Percentiles rank a stretch among this genome's conserved stretches.
These are phyloP conservation scores for Wickerhamomyces silvicola DNA, from an alignment of 805 yeast genomes.

Conservation along the genomic window DNA sequence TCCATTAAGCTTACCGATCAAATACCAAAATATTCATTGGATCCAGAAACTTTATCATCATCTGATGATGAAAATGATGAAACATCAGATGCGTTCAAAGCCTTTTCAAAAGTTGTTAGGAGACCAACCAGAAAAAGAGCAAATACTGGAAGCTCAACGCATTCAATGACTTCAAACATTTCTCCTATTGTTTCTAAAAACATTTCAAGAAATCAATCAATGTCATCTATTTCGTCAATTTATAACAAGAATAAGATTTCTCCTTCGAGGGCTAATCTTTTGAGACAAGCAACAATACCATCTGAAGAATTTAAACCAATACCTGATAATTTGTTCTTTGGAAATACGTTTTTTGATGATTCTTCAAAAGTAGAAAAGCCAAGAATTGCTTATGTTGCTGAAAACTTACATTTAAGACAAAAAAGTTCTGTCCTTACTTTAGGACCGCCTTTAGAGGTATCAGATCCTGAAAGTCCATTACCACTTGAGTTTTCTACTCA, in stretches of 20 bases:
- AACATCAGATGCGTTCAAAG: constrained; percentile 15
- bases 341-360: constrained; percentile 4
- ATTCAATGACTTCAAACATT: constrained; percentile 6
- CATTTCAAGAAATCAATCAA: constrained; percentile 17
- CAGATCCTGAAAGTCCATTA: constrained; percentile 7
- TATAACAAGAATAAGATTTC: constrained; percentile 11
- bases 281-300: constrained; percentile 13
- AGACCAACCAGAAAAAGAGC: constrained; percentile 18
- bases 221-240: constrained; percentile 17
- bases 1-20: not conserved
- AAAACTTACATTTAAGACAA: constrained; percentile 6
- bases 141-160: constrained; percentile 17
- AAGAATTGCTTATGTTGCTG: no score
- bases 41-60: constrained; percentile 10
- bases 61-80: constrained; percentile 10
- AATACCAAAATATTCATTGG: constrained; percentile 6
- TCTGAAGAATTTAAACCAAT: constrained; percentile 5
- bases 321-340: no score
- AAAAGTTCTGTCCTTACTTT: constrained; percentile 11
- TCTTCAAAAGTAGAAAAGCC: constrained; percentile 13
- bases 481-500: not conserved
- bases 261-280: constrained; percentile 15
- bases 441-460: constrained; percentile 18
- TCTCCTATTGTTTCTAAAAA: constrained; percentile 4
- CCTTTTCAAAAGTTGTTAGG: constrained; percentile 19